Percentiles rank a stretch among this genome's conserved stretches.
phyloP scores from a whole-genome alignment of 306 rosid genomes.

The Cyclanthera cordifolia region DNA sequence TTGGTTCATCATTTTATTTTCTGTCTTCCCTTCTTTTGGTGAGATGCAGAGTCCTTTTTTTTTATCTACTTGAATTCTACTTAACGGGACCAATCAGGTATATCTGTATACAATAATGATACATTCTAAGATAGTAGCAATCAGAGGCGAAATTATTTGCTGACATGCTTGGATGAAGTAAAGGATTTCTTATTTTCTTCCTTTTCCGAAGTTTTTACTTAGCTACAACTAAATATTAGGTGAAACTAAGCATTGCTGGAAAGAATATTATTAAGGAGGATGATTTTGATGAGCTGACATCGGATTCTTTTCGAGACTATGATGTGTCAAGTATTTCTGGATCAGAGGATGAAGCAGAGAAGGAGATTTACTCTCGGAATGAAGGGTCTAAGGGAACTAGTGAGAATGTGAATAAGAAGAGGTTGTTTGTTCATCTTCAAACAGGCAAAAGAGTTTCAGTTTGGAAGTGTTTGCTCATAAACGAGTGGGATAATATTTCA shows the following conservation, averaged over 20 bases:
- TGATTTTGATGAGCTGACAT: constrained; percentile 72
- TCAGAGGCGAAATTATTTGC: neutral
- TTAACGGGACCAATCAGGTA: neutral
- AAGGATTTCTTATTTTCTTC: neutral
- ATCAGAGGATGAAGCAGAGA: constrained; percentile 68
- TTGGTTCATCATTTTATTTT: neutral
- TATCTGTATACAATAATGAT: neutral
- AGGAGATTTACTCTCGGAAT: constrained; percentile 22
- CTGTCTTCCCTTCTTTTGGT: too few relatives aligned
- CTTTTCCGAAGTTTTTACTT: constrained; percentile 7
- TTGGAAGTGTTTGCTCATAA: constrained; percentile 67
- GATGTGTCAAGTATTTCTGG: constrained; percentile 95
- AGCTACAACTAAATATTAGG: constrained; percentile 36
- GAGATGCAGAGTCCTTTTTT: neutral
- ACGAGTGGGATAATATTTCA: constrained; percentile 40
- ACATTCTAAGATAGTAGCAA: neutral
- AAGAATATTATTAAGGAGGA: constrained; percentile 84
- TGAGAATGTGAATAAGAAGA: constrained; percentile 37
- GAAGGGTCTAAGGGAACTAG: constrained; percentile 17
- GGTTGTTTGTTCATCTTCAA: constrained; percentile 41
- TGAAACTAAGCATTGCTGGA: constrained; percentile 78
- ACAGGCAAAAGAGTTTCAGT: constrained; percentile 61
- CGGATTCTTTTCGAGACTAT: constrained; percentile 68
- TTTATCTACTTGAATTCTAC: neutral
- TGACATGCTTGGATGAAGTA: constrained; percentile 2